phyloP scores from a whole-genome alignment of 192 early-diverging fungal genomes.

The Spinellus fusiger region DNA sequence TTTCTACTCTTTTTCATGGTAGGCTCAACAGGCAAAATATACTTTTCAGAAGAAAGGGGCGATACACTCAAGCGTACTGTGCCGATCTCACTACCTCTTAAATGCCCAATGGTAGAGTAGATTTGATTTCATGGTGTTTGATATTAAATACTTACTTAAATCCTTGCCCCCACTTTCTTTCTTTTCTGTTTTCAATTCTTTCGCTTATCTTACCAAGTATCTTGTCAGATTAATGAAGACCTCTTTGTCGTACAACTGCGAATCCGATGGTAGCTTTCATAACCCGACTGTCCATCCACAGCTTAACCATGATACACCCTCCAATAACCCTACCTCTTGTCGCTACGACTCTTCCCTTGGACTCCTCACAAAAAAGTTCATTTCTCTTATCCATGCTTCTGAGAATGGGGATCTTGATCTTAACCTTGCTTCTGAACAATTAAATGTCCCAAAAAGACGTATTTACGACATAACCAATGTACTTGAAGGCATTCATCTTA shows the following conservation, averaged over 20 bases:
- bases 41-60: too few species aligned
- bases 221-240: not conserved
- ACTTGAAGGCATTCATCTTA: slow-evolving; percentile 55
- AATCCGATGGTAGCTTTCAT: not conserved
- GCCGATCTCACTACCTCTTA: not conserved
- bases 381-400: slow-evolving; percentile 36
- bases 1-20: too few species aligned
- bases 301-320: not conserved
- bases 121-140: not conserved
- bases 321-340: not conserved
- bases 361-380: slow-evolving; percentile 52
- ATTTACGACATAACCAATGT: slow-evolving; percentile 68
- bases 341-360: slow-evolving; percentile 56
- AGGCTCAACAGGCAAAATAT: too few species aligned
- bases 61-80: too few species aligned
- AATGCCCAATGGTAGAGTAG: not conserved
- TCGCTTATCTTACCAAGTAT: not conserved
- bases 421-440: slow-evolving; percentile 45
- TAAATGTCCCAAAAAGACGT: slow-evolving; percentile 58
- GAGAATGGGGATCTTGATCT: slow-evolving; percentile 50
- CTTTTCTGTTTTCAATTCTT: not conserved
- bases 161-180: not conserved
- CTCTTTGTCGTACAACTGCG: not conserved
- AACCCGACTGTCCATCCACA: not conserved
- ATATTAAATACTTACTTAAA: not conserved